phyloP scores from a whole-genome alignment of 2,329 filamentous ascomycete species.

The Colletotrichum sp. region DNA sequence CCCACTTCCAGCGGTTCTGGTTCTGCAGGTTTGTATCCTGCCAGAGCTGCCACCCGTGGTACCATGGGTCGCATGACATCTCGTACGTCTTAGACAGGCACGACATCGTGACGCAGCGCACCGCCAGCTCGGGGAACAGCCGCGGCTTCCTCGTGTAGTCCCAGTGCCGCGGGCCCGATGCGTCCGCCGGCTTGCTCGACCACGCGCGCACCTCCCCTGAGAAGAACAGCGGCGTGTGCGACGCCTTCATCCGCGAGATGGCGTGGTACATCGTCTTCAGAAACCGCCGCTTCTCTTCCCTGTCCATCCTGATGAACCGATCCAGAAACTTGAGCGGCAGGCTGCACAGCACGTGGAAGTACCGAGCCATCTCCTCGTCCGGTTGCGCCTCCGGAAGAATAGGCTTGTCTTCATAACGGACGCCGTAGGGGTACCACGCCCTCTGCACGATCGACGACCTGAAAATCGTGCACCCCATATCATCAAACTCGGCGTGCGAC shows the following conservation, averaged over 20 bases:
- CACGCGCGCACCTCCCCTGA: slow-evolving; percentile 11
- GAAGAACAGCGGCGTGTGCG: neutral
- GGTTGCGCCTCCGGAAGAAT: neutral
- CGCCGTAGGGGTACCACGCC: neutral
- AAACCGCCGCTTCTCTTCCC: neutral
- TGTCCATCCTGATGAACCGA: neutral
- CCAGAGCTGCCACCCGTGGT: neutral
- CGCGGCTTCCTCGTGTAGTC: neutral
- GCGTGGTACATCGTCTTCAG: slow-evolving; percentile 2
- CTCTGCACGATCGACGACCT: neutral
- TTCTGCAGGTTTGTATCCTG: neutral
- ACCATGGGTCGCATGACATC: neutral
- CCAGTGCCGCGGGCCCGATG: neutral
- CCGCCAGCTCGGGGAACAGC: slow-evolving; percentile 6
- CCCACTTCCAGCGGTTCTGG: neutral
- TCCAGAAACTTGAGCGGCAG: neutral
- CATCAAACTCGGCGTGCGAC: neutral
- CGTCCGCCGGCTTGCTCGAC: slow-evolving; percentile 4
- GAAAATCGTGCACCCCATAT: neutral
- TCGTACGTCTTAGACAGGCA: neutral
- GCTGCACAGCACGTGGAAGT: neutral
- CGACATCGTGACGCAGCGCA: neutral
- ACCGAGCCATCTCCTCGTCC: neutral
- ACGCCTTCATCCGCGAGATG: slow-evolving; percentile 2
- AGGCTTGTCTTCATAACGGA: neutral